Evolutionary conservation across 441 rosid species (phyloP).

Genomic region (Pelargonium cotyledonis): DNA sequence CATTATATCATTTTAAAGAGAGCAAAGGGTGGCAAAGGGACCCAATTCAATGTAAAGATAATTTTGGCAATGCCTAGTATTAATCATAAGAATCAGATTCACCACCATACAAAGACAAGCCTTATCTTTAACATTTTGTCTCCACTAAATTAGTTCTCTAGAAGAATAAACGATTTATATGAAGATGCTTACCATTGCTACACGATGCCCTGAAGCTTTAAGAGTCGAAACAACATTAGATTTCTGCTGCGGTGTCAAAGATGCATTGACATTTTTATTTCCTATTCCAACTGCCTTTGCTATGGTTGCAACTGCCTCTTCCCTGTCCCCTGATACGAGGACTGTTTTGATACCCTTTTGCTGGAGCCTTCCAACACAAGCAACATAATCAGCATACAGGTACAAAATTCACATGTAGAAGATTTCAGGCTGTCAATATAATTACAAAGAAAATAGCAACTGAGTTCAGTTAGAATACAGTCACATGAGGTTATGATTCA

Average conservation of each 20-base stretch:
- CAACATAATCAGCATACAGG: constrained; percentile 5
- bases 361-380: constrained; percentile 49
- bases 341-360: constrained; percentile 72
- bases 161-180: constrained; percentile 11
- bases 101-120: background rate
- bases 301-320: constrained; percentile 87
- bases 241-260: constrained; percentile 74
- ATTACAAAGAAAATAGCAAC: background rate
- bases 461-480: background rate
- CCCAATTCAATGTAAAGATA: background rate
- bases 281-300: constrained; percentile 67
- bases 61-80: background rate
- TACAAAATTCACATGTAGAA: background rate
- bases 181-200: constrained; percentile 64
- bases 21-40: background rate
- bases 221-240: constrained; percentile 58
- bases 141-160: constrained; percentile 6
- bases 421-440: background rate
- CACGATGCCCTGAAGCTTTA: constrained; percentile 69
- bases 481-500: background rate
- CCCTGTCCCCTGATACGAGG: constrained; percentile 90
- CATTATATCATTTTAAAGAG: constrained; percentile 1
- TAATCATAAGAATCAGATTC: constrained; percentile 5
- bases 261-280: constrained; percentile 51
- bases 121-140: constrained; percentile 1